Evolutionary conservation across 192 early-diverging fungal species (phyloP).

Genomic region (Mortierella hygrophila): DNA sequence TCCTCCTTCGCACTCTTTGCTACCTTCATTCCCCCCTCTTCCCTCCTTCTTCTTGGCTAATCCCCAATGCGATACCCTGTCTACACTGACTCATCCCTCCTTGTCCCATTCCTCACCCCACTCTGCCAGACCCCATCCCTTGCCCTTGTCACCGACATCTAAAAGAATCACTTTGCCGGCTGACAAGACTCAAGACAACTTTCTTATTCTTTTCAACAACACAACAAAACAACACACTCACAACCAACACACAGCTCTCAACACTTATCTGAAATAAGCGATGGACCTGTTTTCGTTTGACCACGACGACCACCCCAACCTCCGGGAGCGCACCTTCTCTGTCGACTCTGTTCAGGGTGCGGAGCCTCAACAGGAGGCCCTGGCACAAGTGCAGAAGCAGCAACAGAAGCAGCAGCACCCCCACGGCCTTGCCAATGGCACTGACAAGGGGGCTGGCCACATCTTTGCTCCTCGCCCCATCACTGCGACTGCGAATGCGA

Average conservation of each 20-base stretch:
- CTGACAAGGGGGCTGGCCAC: not conserved
- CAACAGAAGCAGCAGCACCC: slow-evolving; percentile 11
- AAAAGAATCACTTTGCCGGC: not conserved
- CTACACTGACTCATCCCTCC: slow-evolving; percentile 22
- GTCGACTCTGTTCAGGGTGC: slow-evolving; percentile 42
- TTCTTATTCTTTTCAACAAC: not conserved
- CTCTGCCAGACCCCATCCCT: slow-evolving; percentile 38
- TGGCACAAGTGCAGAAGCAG: slow-evolving; percentile 26
- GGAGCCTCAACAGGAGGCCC: slow-evolving; percentile 17
- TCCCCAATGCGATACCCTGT: slow-evolving; percentile 49
- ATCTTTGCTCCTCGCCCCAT: slow-evolving; percentile 46
- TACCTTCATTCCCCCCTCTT: not conserved
- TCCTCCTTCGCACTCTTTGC: not conserved
- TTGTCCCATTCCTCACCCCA: slow-evolving; percentile 48
- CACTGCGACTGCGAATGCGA: not conserved
- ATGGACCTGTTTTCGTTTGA: slow-evolving; percentile 66
- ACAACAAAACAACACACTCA: not conserved
- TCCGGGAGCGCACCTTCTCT: slow-evolving; percentile 45
- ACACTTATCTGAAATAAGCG: slow-evolving; percentile 6
- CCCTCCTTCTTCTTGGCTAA: slow-evolving; percentile 12
- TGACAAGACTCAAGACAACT: slow-evolving; percentile 20
- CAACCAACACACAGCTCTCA: not conserved
- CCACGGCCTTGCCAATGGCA: slow-evolving; percentile 18
- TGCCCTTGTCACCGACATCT: not conserved
- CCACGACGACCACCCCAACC: slow-evolving; percentile 59